Evolutionary conservation across 371 early-diverging fungal genomes (phyloP).

Genomic region (Mucor piriformis): DNA sequence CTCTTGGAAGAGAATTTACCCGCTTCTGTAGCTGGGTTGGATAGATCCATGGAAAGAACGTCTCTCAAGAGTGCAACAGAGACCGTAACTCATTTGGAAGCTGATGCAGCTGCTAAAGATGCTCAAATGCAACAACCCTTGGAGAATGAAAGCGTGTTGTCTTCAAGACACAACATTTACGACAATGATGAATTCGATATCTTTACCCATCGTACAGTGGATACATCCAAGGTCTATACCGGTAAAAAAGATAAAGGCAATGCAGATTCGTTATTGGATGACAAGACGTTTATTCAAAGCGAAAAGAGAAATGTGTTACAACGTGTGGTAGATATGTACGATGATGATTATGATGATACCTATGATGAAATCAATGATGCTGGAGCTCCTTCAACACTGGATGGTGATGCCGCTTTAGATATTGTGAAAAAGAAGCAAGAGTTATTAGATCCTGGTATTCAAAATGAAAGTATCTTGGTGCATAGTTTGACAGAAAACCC

Average conservation of each 20-base stretch:
- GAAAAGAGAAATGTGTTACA: slow-evolving; percentile 66
- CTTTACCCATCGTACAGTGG: slow-evolving; percentile 62
- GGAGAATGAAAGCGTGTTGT: slow-evolving; percentile 41
- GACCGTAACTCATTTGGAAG: slow-evolving; percentile 5
- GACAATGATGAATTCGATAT: slow-evolving; percentile 94
- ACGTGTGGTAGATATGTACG: slow-evolving; percentile 66
- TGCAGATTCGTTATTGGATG: slow-evolving; percentile 41
- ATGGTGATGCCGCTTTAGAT: slow-evolving; percentile 45
- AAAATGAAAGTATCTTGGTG: slow-evolving; percentile 62
- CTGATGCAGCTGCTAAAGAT: slow-evolving; percentile 3
- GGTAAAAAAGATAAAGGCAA: slow-evolving; percentile 72
- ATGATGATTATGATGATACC: slow-evolving; percentile 92
- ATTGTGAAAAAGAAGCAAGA: slow-evolving; percentile 26
- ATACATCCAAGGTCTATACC: slow-evolving; percentile 63
- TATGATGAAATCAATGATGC: slow-evolving; percentile 80
- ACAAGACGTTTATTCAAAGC: slow-evolving; percentile 57
- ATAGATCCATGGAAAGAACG: slow-evolving; percentile 62
- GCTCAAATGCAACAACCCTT: neutral
- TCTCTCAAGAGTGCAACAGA: neutral
- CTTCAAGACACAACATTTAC: slow-evolving; percentile 78
- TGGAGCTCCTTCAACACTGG: slow-evolving; percentile 57
- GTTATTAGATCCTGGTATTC: slow-evolving; percentile 52
- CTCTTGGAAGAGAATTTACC: slow-evolving; percentile 79
- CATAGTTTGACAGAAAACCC: slow-evolving; percentile 54
- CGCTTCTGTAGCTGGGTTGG: slow-evolving; percentile 61